Percentiles rank a stretch among this genome's conserved stretches.
Conservation (phyloP, 1,139 yeast species). For the Keqinozyma sinolaborantium region DNA sequence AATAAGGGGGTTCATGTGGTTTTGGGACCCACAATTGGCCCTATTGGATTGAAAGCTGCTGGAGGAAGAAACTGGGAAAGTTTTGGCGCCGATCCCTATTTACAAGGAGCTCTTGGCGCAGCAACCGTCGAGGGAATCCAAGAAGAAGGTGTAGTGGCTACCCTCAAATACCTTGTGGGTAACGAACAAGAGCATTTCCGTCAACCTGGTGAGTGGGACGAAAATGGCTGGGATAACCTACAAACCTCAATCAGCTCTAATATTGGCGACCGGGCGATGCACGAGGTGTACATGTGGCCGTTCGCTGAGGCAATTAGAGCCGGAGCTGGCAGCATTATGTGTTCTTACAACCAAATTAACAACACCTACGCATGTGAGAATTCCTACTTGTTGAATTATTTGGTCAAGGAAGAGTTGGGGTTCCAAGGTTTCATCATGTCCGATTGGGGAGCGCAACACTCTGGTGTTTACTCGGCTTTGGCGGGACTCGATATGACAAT, state of each 20-base stretch:
- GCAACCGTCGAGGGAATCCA: conserved; percentile 56
- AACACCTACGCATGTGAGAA: conserved; percentile 62
- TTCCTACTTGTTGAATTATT: conserved; percentile 50
- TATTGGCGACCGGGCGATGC: conserved; percentile 61
- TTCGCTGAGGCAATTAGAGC: conserved; percentile 62
- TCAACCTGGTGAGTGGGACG: conserved; percentile 55
- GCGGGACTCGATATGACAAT: conserved; percentile 66
- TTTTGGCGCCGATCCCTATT: conserved; percentile 61
- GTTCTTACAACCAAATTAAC: conserved; percentile 58
- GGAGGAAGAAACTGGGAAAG: conserved; percentile 71
- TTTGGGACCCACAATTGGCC: conserved; percentile 62
- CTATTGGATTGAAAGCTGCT: conserved; percentile 59
- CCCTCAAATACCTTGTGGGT: conserved; percentile 53
- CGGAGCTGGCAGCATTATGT: conserved; percentile 61
- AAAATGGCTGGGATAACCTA: conserved; percentile 40
- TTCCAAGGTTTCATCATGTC: conserved; percentile 66
- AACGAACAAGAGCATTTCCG: conserved; percentile 66
- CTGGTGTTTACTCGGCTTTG: conserved; percentile 54
- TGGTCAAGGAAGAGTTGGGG: conserved; percentile 60
- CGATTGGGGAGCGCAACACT: conserved; percentile 64
- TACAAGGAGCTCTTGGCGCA: conserved; percentile 55
- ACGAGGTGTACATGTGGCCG: conserved; percentile 64
- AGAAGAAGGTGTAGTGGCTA: conserved; percentile 54
- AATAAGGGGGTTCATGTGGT: conserved; percentile 59
- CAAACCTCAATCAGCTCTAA: conserved; percentile 43